Conservation (phyloP, 192 early-diverging fungal species). For the Podila minutissima region DNA sequence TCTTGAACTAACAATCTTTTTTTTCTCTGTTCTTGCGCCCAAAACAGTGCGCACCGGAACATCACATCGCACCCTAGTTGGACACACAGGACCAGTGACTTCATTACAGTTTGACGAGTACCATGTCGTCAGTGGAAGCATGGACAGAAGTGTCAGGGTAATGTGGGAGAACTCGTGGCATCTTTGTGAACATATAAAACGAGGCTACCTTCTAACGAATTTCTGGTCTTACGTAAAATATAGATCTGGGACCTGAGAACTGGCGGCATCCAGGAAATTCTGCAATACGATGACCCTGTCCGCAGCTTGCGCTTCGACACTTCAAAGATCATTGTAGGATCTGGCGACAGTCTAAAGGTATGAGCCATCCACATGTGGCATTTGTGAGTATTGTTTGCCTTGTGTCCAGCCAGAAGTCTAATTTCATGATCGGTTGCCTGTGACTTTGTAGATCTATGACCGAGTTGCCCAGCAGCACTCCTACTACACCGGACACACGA, state of each 20-base stretch:
- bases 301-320: constrained; percentile 62
- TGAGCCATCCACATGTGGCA: background rate
- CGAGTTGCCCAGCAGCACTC: constrained; percentile 71
- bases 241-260: constrained; percentile 84
- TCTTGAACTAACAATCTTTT: background rate
- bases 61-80: constrained; percentile 73
- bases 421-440: background rate
- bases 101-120: constrained; percentile 74
- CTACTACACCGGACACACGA: constrained; percentile 58
- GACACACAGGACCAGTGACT: constrained; percentile 71
- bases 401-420: background rate
- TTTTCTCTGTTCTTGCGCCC: too few species aligned
- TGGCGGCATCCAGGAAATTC: constrained; percentile 67
- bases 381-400: background rate
- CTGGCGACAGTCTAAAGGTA: constrained; percentile 56
- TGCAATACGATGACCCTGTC: constrained; percentile 66
- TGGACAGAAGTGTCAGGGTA: constrained; percentile 70
- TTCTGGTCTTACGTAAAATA: background rate
- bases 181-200: too few species aligned
- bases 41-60: constrained; percentile 74
- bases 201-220: background rate
- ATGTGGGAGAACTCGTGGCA: background rate
- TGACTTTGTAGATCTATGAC: constrained; percentile 62
- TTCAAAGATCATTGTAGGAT: constrained; percentile 64
- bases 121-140: constrained; percentile 75